These are phyloP conservation scores for Pochonia chlamydosporia DNA, from an alignment of 2,329 filamentous ascomycete species.

Conservation along the genomic window DNA sequence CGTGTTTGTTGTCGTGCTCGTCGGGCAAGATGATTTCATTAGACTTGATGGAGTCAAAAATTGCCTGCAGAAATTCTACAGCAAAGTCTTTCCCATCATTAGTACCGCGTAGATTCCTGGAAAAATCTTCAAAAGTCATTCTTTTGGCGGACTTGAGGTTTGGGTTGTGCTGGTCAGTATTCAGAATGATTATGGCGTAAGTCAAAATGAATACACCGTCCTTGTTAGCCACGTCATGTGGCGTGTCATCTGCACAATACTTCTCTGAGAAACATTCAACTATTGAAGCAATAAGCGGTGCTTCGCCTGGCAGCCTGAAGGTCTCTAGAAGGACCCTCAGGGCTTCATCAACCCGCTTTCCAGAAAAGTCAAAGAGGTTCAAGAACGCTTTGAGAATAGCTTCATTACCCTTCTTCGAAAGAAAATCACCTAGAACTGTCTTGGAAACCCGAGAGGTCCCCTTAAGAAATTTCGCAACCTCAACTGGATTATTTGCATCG, in stretches of 20 bases:
- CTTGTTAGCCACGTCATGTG: conserved; percentile 72
- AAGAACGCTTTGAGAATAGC: conserved; percentile 79
- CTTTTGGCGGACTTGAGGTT: conserved; percentile 74
- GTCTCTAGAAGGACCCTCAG: conserved; percentile 80
- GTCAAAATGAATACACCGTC: conserved; percentile 87
- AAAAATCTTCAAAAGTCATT: conserved; percentile 80
- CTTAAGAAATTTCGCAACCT: conserved; percentile 80
- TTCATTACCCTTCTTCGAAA: conserved; percentile 88
- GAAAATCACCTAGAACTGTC: conserved; percentile 81
- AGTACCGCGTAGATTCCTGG: conserved; percentile 82
- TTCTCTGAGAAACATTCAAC: conserved; percentile 81
- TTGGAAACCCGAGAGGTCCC: conserved; percentile 87
- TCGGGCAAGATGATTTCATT: conserved; percentile 96
- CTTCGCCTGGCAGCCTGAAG: conserved; percentile 91
- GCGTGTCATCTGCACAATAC: conserved; percentile 66
- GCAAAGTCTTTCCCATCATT: conserved; percentile 84
- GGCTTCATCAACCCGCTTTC: conserved; percentile 85
- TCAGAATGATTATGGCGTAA: conserved; percentile 96
- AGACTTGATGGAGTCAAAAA: conserved; percentile 85
- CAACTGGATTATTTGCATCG: conserved; percentile 64
- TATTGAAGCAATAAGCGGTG: conserved; percentile 87
- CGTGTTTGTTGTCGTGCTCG: conserved; percentile 93
- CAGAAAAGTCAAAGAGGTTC: conserved; percentile 78
- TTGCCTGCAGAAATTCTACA: conserved; percentile 73
- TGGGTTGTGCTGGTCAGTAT: conserved; percentile 94